Percentiles rank a stretch among this genome's conserved stretches.
Evolutionary conservation across 768 basidiomycete genomes (phyloP).

Genomic region (Tephrocybe sp.): DNA sequence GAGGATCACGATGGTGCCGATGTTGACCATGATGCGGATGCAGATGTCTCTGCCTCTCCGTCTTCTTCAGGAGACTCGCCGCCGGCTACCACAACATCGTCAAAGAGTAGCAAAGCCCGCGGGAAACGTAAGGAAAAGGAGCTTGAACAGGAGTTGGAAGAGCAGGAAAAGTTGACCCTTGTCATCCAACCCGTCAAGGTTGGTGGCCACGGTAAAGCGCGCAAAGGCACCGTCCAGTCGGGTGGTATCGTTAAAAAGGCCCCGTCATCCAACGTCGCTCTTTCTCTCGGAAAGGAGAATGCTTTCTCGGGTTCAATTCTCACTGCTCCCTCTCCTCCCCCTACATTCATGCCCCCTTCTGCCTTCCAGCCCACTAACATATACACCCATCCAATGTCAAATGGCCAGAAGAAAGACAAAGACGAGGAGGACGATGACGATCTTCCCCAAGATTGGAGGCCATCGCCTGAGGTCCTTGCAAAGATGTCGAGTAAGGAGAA

Average conservation of each 20-base stretch:
- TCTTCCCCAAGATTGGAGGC: conserved; percentile 77
- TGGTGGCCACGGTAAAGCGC: conserved; percentile 57
- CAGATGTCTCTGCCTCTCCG: conserved; percentile 13
- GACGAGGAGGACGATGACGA: conserved; percentile 48
- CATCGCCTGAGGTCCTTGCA: conserved; percentile 89
- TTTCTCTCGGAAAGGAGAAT: conserved; percentile 27
- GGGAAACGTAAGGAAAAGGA: conserved; percentile 11
- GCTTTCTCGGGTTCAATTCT: conserved; percentile 23
- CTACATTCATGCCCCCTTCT: conserved; percentile 16
- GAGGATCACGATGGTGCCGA: conserved; percentile 22
- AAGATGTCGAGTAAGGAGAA: conserved; percentile 97
- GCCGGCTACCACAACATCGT: background rate
- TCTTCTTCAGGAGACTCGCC: conserved; percentile 14
- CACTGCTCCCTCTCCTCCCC: conserved; percentile 11
- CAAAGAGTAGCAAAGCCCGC: conserved; percentile 8
- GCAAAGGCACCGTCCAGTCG: conserved; percentile 67
- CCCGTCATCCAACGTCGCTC: conserved; percentile 19
- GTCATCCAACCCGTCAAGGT: conserved; percentile 53
- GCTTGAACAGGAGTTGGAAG: conserved; percentile 19
- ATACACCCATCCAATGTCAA: conserved; percentile 1
- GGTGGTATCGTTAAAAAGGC: conserved; percentile 72
- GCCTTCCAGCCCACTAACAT: conserved; percentile 16
- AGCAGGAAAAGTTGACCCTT: conserved; percentile 38
- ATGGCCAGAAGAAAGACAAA: conserved; percentile 13
- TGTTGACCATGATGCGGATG: conserved; percentile 15